Conservation (phyloP, 768 basidiomycete genomes). For the Lentinus brumalis region DNA sequence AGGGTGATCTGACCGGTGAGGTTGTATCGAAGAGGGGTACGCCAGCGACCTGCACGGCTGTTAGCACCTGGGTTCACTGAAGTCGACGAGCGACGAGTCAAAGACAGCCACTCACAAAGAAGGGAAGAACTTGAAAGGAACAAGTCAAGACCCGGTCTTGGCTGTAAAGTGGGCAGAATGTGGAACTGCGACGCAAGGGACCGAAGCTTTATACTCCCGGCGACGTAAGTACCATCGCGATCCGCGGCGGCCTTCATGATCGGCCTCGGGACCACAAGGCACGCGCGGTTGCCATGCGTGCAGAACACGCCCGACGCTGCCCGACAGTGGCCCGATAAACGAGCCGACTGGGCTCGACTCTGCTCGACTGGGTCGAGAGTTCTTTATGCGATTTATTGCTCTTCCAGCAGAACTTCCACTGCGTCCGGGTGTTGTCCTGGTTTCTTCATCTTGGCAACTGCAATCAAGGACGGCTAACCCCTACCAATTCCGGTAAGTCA, state of each 20-base stretch:
- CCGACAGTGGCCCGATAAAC: neutral
- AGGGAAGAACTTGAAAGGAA: conserved; percentile 32
- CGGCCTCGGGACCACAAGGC: conserved; percentile 5
- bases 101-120: conserved; percentile 23
- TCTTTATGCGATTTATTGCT: too few relatives aligned
- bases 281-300: conserved; percentile 16
- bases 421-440: conserved; percentile 10
- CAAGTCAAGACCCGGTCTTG: conserved; percentile 58
- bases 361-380: neutral
- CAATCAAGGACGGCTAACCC: conserved; percentile 7
- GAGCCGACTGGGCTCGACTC: neutral
- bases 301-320: neutral
- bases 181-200: neutral
- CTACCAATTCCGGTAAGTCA: conserved; percentile 1
- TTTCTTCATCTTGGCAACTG: conserved; percentile 13
- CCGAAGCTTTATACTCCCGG: conserved; percentile 14
- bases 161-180: conserved; percentile 29
- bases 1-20: conserved; percentile 17
- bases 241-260: neutral
- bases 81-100: neutral
- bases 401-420: conserved; percentile 5
- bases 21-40: conserved; percentile 26
- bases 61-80: neutral
- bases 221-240: neutral
- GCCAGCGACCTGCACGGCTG: conserved; percentile 21